Percentiles rank a stretch among this genome's conserved stretches.
Conservation (phyloP, 495 filamentous ascomycete genomes). For the Pseudoneurospora amorphoporcata region DNA sequence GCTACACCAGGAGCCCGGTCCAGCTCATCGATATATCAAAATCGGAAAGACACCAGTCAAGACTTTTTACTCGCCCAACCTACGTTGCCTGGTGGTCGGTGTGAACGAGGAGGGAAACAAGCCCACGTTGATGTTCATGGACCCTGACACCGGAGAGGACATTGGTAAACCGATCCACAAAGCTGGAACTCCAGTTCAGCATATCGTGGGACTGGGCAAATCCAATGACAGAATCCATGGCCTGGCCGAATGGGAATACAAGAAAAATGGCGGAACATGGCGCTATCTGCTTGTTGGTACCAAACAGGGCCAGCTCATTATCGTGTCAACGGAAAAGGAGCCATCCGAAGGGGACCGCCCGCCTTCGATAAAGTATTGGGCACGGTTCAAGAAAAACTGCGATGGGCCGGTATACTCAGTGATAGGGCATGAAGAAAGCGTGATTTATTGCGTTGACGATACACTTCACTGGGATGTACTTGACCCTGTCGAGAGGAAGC, state of each 20-base stretch:
- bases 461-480: constrained; percentile 36
- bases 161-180: constrained; percentile 30
- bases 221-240: constrained; percentile 28
- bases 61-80: constrained; percentile 41
- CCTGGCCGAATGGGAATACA: constrained; percentile 38
- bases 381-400: constrained; percentile 28
- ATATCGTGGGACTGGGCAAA: constrained; percentile 33
- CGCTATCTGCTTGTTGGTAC: constrained; percentile 35
- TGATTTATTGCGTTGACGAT: constrained; percentile 36
- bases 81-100: constrained; percentile 43
- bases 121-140: constrained; percentile 35
- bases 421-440: constrained; percentile 28
- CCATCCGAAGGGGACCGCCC: constrained; percentile 1
- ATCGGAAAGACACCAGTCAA: constrained; percentile 41
- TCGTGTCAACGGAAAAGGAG: constrained; percentile 28
- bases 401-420: constrained; percentile 32
- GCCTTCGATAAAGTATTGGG: constrained; percentile 33
- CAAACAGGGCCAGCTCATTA: constrained; percentile 31
- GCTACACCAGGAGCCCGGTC: constrained; percentile 34
- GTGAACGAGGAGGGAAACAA: constrained; percentile 24
- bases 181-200: constrained; percentile 19
- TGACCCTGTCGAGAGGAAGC: constrained; percentile 31
- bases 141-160: constrained; percentile 36
- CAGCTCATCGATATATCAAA: constrained; percentile 41
- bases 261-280: constrained; percentile 29